phyloP scores from a whole-genome alignment of 202 grass and related monocot genomes.

The Brachypodium distachyon region DNA sequence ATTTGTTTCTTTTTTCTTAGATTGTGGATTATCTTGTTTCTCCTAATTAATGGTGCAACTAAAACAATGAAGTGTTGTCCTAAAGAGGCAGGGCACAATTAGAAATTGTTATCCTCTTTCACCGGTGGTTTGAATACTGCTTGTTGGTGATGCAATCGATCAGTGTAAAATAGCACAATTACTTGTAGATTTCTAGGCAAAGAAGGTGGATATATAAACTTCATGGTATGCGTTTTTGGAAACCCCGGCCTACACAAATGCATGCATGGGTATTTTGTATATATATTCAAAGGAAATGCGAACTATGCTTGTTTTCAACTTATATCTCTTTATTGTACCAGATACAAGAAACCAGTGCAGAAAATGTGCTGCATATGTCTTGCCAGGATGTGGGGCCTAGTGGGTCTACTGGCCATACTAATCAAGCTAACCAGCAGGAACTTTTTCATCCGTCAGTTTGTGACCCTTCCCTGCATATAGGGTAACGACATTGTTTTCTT shows the following conservation, averaged over 20 bases:
- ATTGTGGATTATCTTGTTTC: neutral
- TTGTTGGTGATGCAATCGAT: neutral
- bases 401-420: conserved; percentile 12
- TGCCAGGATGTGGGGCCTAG: conserved; percentile 13
- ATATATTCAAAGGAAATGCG: neutral
- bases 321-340: conserved; percentile 8
- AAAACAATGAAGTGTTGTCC: neutral
- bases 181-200: neutral
- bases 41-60: neutral
- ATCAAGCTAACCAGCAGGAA: conserved; percentile 21
- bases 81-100: neutral
- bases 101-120: neutral
- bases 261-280: neutral
- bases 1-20: no score
- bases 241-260: neutral
- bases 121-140: neutral
- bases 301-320: neutral
- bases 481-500: conserved; percentile 14
- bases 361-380: conserved; percentile 11
- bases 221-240: neutral
- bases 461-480: conserved; percentile 36
- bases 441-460: neutral
- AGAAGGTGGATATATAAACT: neutral
- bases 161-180: neutral
- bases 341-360: conserved; percentile 28